A percentile compares a stretch with the other conserved stretches of the same genome.
Conservation (phyloP, 2,329 filamentous ascomycete species). For the Diaporthe helianthi region DNA sequence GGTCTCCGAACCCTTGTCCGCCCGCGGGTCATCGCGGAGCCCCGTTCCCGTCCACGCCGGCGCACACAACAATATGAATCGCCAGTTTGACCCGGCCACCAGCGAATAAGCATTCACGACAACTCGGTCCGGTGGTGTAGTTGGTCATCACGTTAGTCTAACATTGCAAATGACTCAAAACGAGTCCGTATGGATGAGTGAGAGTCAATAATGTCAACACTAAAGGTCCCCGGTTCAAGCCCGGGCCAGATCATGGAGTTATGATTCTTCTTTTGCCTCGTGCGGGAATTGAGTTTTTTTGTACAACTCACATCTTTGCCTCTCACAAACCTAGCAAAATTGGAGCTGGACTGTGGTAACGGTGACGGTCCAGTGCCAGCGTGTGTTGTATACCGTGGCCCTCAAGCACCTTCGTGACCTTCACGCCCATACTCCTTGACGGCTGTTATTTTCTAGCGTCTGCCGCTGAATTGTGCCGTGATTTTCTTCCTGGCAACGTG, state of each 20-base stretch:
- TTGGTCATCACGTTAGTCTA: conserved; percentile 31
- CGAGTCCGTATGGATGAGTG: not conserved
- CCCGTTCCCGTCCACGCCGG: no score
- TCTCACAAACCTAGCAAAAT: no score
- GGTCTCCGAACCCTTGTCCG: not conserved
- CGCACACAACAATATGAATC: not conserved
- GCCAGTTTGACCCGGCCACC: not conserved
- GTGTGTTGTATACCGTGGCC: no score
- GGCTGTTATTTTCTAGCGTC: no score
- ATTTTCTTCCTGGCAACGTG: no score
- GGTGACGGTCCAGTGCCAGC: no score
- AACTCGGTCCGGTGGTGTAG: conserved; percentile 26
- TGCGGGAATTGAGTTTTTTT: no score
- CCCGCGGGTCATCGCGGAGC: not conserved
- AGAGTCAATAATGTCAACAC: conserved; percentile 5
- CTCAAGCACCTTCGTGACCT: no score
- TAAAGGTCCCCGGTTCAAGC: conserved; percentile 30
- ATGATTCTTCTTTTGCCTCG: not conserved
- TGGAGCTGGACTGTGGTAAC: no score
- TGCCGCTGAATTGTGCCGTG: no score
- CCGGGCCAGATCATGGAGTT: conserved; percentile 22
- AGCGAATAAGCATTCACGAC: not conserved
- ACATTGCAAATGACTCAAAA: not conserved
- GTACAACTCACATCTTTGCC: no score
- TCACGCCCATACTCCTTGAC: no score